Conservation (phyloP, 1,284 basidiomycete species). For the Cryptococcus jaspeensis region DNA sequence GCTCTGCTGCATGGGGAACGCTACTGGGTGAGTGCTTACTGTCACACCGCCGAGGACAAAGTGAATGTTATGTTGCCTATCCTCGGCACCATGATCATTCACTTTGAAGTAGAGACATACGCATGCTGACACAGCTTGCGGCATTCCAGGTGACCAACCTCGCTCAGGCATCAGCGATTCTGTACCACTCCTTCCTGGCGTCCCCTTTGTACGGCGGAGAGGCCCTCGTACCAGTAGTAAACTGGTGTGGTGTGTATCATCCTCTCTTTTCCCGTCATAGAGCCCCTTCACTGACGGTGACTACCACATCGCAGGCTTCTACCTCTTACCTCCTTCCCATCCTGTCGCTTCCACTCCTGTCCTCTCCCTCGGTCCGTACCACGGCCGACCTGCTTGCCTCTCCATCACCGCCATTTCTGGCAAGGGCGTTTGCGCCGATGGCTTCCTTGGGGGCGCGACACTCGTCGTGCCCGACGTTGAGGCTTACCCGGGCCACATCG, state of each 20-base stretch:
- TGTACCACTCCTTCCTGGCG: constrained; percentile 72
- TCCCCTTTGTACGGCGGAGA: constrained; percentile 62
- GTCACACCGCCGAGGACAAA: not conserved
- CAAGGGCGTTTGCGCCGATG: constrained; percentile 78
- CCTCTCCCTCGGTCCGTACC: constrained; percentile 72
- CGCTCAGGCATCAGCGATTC: constrained; percentile 72
- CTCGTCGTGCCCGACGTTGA: constrained; percentile 71
- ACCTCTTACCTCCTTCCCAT: constrained; percentile 65
- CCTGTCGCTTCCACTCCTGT: constrained; percentile 43
- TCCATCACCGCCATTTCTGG: constrained; percentile 64
- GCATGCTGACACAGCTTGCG: too few relatives aligned
- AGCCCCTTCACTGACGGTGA: not conserved
- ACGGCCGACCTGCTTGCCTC: constrained; percentile 83
- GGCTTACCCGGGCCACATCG: constrained; percentile 81
- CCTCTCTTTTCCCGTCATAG: not conserved
- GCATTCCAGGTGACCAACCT: constrained; percentile 73
- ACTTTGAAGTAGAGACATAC: not conserved
- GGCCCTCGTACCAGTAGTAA: constrained; percentile 63
- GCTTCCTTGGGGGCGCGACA: constrained; percentile 61
- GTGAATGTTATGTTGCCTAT: constrained; percentile 2
- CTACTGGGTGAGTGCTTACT: constrained; percentile 63
- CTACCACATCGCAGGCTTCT: constrained; percentile 64
- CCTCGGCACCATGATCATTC: not conserved
- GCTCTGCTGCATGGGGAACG: constrained; percentile 65
- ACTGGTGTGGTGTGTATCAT: constrained; percentile 71